Conservation (phyloP, 768 basidiomycete species). For the Boletus coccyginus region DNA sequence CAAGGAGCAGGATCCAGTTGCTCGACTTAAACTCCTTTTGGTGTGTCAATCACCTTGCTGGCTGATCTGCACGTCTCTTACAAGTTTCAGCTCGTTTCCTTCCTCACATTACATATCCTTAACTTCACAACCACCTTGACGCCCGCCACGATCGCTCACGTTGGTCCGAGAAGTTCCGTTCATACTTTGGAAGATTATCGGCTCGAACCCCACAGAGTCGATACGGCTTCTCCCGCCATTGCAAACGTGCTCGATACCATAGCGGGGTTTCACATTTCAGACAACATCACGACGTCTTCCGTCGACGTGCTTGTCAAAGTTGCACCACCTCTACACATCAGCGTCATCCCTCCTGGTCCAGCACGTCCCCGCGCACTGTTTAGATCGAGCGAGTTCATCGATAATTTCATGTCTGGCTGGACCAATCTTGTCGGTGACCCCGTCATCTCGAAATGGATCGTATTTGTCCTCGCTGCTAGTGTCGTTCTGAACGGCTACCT, state of each 20-base stretch:
- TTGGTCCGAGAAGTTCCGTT: conserved; percentile 28
- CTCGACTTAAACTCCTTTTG: conserved; percentile 84
- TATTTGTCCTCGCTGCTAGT: conserved; percentile 79
- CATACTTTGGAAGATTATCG: conserved; percentile 11
- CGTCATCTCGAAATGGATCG: conserved; percentile 92
- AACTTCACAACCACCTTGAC: conserved; percentile 93
- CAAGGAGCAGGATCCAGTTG: conserved; percentile 76
- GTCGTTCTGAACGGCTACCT: conserved; percentile 92
- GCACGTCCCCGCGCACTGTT: conserved; percentile 31
- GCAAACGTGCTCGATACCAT: conserved; percentile 57
- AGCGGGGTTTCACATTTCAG: conserved; percentile 33
- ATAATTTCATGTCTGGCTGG: conserved; percentile 89
- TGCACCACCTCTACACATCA: conserved; percentile 56
- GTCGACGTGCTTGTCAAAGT: conserved; percentile 57
- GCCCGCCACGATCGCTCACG: conserved; percentile 50
- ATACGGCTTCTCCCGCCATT: conserved; percentile 63
- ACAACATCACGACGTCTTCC: conserved; percentile 17
- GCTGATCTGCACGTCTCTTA: not conserved
- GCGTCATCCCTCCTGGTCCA: conserved; percentile 37
- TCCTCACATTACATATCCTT: conserved; percentile 86
- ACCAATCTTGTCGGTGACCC: conserved; percentile 91
- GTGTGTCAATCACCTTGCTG: conserved; percentile 38
- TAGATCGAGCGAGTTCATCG: conserved; percentile 56
- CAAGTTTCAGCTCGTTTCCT: conserved; percentile 69
- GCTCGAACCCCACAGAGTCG: conserved; percentile 51